Conservation (phyloP, 2,329 filamentous ascomycete species). For the Fusarium xyrophilum region DNA sequence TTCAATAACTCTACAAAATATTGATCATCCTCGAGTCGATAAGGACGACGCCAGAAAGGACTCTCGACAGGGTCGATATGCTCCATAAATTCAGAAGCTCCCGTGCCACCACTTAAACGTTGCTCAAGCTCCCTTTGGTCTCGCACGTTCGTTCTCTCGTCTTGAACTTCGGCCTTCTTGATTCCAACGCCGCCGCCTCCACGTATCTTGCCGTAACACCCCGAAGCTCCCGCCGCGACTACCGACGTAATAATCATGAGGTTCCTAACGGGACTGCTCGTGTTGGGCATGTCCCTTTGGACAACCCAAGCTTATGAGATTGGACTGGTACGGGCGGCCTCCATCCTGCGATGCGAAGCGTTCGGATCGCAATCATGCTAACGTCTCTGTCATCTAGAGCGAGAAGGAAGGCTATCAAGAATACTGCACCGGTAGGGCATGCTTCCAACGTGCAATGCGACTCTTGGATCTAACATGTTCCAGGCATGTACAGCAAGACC, state of each 20-base stretch:
- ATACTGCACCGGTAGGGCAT: constrained; percentile 71
- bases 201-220: constrained; percentile 1
- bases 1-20: background rate
- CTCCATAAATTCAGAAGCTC: constrained; percentile 36
- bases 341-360: background rate
- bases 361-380: constrained; percentile 26
- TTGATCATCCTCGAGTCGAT: background rate
- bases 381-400: constrained; percentile 60
- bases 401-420: constrained; percentile 78
- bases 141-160: background rate
- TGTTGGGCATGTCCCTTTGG: constrained; percentile 62
- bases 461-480: constrained; percentile 11
- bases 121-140: constrained; percentile 19
- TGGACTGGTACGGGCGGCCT: constrained; percentile 55
- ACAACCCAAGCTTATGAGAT: constrained; percentile 64
- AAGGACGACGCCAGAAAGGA: constrained; percentile 4
- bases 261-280: constrained; percentile 58
- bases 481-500: constrained; percentile 90
- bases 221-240: constrained; percentile 18
- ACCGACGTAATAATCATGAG: constrained; percentile 55
- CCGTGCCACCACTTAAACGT: constrained; percentile 31
- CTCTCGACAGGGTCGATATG: constrained; percentile 24
- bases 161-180: constrained; percentile 11
- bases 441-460: background rate
- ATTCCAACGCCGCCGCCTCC: constrained; percentile 13